phyloP scores from a whole-genome alignment of 2,329 filamentous ascomycete species.

The Verticillium dahliae region DNA sequence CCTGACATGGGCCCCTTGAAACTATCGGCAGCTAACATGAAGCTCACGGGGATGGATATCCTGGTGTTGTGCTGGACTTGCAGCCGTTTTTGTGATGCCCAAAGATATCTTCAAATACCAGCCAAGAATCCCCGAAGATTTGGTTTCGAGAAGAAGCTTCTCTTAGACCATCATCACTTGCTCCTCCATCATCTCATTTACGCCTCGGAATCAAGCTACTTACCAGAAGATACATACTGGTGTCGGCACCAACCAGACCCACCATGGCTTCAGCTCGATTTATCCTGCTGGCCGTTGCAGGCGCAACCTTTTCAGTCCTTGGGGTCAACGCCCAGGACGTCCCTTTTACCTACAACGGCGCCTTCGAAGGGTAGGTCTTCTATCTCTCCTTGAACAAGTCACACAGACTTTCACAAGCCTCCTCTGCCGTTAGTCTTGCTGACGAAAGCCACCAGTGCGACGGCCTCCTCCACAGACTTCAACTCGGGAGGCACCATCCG shows the following conservation, averaged over 20 bases:
- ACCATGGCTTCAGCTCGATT: constrained; percentile 1
- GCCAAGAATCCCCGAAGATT: background rate
- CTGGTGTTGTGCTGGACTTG: background rate
- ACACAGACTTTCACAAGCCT: background rate
- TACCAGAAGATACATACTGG: background rate
- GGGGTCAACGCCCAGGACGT: constrained; percentile 6
- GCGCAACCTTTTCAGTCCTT: background rate
- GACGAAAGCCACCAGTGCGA: constrained; percentile 14
- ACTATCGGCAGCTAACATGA: background rate
- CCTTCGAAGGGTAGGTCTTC: constrained; percentile 6
- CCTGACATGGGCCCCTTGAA: background rate
- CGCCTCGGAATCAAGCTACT: no score
- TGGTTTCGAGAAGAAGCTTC: background rate
- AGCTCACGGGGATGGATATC: background rate
- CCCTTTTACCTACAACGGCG: constrained; percentile 7
- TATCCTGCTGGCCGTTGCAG: constrained; percentile 1
- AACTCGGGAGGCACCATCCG: constrained; percentile 38
- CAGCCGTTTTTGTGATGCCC: background rate
- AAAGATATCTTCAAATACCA: constrained; percentile 1
- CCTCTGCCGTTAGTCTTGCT: background rate
- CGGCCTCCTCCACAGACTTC: constrained; percentile 23
- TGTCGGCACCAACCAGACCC: background rate
- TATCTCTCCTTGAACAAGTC: background rate
- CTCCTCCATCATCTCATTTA: background rate
- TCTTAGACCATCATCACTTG: background rate